Evolutionary conservation across 1,284 basidiomycete species (phyloP).

Genomic region (Austroboletus olivaceoglutinosus): DNA sequence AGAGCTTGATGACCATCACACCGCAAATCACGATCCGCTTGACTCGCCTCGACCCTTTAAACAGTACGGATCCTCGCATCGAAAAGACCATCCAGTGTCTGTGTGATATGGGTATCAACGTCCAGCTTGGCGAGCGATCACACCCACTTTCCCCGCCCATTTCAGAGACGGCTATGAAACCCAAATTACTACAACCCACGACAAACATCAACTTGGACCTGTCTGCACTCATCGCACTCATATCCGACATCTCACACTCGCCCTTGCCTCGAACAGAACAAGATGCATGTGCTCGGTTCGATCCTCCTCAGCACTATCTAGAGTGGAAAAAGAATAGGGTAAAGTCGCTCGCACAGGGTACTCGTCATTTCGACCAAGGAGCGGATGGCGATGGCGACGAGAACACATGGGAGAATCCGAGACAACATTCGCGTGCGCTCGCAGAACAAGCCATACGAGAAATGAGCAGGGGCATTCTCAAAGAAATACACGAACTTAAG

Average conservation of each 20-base stretch:
- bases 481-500: constrained; percentile 57
- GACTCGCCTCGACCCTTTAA: no score
- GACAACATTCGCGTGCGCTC: constrained; percentile 60
- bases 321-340: constrained; percentile 54
- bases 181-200: no score
- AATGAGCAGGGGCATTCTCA: constrained; percentile 62
- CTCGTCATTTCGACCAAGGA: no score
- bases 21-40: no score
- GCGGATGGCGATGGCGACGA: constrained; percentile 22
- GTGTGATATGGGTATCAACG: no score
- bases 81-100: no score
- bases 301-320: constrained; percentile 51
- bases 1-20: no score
- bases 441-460: constrained; percentile 69
- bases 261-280: constrained; percentile 55
- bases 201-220: constrained; percentile 63
- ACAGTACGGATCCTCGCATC: no score
- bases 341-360: constrained; percentile 7
- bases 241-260: constrained; percentile 79
- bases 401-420: constrained; percentile 37
- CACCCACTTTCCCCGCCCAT: no score
- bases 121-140: no score
- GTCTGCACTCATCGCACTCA: constrained; percentile 77
- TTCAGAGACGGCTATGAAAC: no score
- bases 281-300: constrained; percentile 63